These are phyloP conservation scores for Suhomyces chickasaworum DNA, from an alignment of 1,139 yeast genomes.

Conservation along the genomic window DNA sequence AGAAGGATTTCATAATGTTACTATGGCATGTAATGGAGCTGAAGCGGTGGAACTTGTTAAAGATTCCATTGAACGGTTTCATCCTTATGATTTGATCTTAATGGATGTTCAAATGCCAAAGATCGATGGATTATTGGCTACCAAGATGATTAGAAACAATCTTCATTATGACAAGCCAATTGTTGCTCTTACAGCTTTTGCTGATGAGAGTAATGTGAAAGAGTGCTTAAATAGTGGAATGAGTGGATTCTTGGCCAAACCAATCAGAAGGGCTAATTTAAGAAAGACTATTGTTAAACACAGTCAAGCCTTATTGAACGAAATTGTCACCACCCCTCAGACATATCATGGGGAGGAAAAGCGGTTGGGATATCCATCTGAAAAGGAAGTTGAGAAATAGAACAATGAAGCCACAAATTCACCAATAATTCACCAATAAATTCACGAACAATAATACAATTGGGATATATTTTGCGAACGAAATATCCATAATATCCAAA, in stretches of 20 bases:
- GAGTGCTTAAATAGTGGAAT: constrained; percentile 82
- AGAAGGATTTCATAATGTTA: constrained; percentile 73
- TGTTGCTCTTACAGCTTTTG: constrained; percentile 92
- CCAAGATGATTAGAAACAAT: constrained; percentile 67
- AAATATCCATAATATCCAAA: no score
- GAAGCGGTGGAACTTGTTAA: constrained; percentile 74
- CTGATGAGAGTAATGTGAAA: constrained; percentile 80
- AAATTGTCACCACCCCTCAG: constrained; percentile 34
- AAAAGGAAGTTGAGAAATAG: neutral
- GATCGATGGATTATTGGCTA: constrained; percentile 83
- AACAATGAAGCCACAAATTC: no score
- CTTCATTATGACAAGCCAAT: constrained; percentile 72
- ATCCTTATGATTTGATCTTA: constrained; percentile 62
- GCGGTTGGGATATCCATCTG: constrained; percentile 15
- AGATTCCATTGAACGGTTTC: constrained; percentile 44
- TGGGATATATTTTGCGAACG: no score
- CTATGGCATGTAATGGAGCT: constrained; percentile 86
- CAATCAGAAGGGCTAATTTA: constrained; percentile 72
- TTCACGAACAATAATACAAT: no score
- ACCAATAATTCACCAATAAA: no score
- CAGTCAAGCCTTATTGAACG: constrained; percentile 33
- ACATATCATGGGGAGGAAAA: constrained; percentile 20
- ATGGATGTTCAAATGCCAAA: constrained; percentile 99
- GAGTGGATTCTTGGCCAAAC: constrained; percentile 87
- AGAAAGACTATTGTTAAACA: constrained; percentile 52